Conservation (phyloP, 148 eudicot species). For the Rheum nobile region DNA sequence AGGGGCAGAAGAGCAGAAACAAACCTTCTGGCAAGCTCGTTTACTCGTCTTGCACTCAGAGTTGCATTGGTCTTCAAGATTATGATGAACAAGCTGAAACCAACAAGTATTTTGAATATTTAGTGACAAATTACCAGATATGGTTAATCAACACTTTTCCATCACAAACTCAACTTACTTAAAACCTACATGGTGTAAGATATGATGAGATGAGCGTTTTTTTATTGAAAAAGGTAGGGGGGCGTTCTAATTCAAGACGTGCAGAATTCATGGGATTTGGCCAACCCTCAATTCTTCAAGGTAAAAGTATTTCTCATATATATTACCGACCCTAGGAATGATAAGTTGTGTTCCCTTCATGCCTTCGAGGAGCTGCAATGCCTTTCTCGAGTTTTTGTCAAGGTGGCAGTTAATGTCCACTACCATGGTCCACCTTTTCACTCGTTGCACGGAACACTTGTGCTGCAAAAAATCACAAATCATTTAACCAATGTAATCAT, state of each 20-base stretch:
- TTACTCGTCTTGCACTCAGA: conserved; percentile 93
- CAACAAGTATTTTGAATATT: not conserved
- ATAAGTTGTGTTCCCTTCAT: conserved; percentile 61
- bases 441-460: conserved; percentile 16
- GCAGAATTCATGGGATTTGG: too few species aligned
- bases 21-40: conserved; percentile 94
- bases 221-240: too few species aligned
- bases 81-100: conserved; percentile 78
- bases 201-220: too few species aligned
- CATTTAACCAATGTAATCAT: not conserved
- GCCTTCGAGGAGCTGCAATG: conserved; percentile 74
- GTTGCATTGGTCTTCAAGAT: conserved; percentile 75
- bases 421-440: conserved; percentile 54
- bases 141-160: not conserved
- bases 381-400: conserved; percentile 55
- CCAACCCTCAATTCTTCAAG: too few species aligned
- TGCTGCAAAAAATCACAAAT: conserved; percentile 22
- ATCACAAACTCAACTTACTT: too few species aligned
- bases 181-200: too few species aligned
- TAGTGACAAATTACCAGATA: not conserved
- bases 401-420: conserved; percentile 55
- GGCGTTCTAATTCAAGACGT: too few species aligned
- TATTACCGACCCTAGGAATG: conserved; percentile 66
- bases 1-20: not conserved
- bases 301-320: not conserved